Evolutionary conservation across 2,329 filamentous ascomycete species (phyloP).

Genomic region (Ceratocystiopsis minuta): DNA sequence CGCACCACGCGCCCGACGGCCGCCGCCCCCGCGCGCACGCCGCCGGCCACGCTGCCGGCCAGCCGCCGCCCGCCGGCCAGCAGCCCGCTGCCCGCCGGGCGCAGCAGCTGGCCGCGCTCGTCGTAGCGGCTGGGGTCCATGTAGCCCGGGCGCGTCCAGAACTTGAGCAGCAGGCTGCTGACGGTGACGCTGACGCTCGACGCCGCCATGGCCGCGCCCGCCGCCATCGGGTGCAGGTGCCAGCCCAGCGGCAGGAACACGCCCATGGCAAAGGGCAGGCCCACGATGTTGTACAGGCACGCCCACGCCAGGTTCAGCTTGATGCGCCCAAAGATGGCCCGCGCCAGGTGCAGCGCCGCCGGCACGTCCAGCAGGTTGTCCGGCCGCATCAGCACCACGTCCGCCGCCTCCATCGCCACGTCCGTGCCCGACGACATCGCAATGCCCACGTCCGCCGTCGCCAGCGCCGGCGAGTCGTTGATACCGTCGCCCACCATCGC

Average conservation of each 20-base stretch:
- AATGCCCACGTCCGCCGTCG: constrained; percentile 82
- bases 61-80: too few species aligned
- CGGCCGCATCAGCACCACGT: constrained; percentile 87
- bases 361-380: constrained; percentile 89
- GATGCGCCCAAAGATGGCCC: constrained; percentile 78
- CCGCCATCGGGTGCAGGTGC: constrained; percentile 82
- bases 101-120: constrained; percentile 24
- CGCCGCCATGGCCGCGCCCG: constrained; percentile 82
- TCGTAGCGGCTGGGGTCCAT: constrained; percentile 57
- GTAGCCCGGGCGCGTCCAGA: constrained; percentile 73
- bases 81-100: too few species aligned
- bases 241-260: constrained; percentile 80
- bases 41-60: too few species aligned
- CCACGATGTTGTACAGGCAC: constrained; percentile 80
- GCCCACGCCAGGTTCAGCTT: constrained; percentile 88
- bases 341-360: constrained; percentile 62
- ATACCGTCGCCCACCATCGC: constrained; percentile 98
- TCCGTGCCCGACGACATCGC: constrained; percentile 86
- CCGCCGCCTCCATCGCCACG: constrained; percentile 92
- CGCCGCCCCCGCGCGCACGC: too few species aligned
- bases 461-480: constrained; percentile 91
- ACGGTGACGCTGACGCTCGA: constrained; percentile 81
- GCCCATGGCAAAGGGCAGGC: constrained; percentile 92
- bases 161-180: constrained; percentile 66
- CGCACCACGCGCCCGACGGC: constrained; percentile 8